Conservation (phyloP, 208 protist species). For the Leishmania guyanensis region DNA sequence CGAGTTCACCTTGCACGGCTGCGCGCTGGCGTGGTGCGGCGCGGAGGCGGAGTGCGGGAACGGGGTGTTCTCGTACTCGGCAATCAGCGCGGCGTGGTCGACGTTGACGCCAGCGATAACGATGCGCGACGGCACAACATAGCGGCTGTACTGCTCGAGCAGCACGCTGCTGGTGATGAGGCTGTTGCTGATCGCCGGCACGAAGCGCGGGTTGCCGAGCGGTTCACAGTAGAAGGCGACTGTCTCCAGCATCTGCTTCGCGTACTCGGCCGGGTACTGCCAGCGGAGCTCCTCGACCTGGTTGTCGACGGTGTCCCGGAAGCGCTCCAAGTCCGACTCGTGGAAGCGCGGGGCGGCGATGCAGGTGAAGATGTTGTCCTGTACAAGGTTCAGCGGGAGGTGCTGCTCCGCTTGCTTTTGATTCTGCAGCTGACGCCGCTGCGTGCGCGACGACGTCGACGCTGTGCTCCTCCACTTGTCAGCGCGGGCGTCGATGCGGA, state of each 20-base stretch:
- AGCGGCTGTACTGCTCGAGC: constrained; percentile 77
- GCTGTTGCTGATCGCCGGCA: constrained; percentile 73
- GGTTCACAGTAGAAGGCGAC: constrained; percentile 89
- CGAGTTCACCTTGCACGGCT: constrained; percentile 25
- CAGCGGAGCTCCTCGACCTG: constrained; percentile 83
- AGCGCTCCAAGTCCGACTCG: constrained; percentile 81
- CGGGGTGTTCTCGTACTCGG: constrained; percentile 88
- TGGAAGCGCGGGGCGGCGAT: constrained; percentile 80
- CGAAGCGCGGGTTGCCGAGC: constrained; percentile 85
- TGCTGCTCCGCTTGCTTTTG: constrained; percentile 26
- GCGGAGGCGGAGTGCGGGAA: constrained; percentile 68
- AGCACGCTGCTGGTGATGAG: constrained; percentile 67
- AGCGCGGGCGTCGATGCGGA: constrained; percentile 70
- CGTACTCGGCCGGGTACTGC: constrained; percentile 79
- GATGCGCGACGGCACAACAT: constrained; percentile 73
- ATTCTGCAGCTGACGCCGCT: constrained; percentile 13
- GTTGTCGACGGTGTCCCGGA: constrained; percentile 87
- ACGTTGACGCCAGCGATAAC: constrained; percentile 91
- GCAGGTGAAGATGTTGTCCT: constrained; percentile 84
- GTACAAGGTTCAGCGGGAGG: constrained; percentile 66
- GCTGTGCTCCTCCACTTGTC: constrained; percentile 66
- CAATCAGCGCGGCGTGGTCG: constrained; percentile 78
- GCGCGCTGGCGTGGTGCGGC: constrained; percentile 62
- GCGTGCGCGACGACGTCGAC: constrained; percentile 16
- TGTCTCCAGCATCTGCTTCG: constrained; percentile 78